phyloP scores from a whole-genome alignment of 2,329 filamentous ascomycete species.

The Calonectria leucothoes region DNA sequence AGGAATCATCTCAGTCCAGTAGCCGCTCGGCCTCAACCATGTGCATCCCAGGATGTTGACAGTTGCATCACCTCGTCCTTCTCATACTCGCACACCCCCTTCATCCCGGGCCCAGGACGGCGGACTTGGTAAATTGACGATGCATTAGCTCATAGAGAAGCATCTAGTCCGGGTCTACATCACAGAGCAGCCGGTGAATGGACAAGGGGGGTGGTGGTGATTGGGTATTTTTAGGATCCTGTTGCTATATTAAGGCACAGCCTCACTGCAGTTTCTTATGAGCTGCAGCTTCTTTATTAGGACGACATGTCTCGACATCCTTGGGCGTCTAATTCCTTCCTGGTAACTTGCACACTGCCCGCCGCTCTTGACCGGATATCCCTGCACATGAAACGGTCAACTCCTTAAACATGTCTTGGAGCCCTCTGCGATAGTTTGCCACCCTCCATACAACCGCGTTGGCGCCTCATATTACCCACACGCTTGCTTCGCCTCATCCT shows the following conservation, averaged over 20 bases:
- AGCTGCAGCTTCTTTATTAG: constrained; percentile 44
- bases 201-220: constrained; percentile 2
- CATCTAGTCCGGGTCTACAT: constrained; percentile 5
- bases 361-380: neutral
- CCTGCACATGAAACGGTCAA: constrained; percentile 3
- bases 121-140: neutral
- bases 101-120: neutral
- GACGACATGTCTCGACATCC: constrained; percentile 29
- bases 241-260: constrained; percentile 52
- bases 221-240: constrained; percentile 47
- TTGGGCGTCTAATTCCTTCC: constrained; percentile 32
- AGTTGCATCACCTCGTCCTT: neutral
- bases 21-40: constrained; percentile 28
- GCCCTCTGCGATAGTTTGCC: constrained; percentile 12
- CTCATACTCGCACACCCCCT: neutral
- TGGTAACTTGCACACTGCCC: neutral
- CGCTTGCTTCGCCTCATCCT: neutral
- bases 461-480: constrained; percentile 17
- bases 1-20: constrained; percentile 19
- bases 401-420: constrained; percentile 15
- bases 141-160: no score
- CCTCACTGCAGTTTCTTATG: constrained; percentile 50
- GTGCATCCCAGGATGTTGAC: neutral
- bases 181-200: neutral
- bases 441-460: neutral